phyloP scores from a whole-genome alignment of 768 basidiomycete species.

The Suillus subluteus region DNA sequence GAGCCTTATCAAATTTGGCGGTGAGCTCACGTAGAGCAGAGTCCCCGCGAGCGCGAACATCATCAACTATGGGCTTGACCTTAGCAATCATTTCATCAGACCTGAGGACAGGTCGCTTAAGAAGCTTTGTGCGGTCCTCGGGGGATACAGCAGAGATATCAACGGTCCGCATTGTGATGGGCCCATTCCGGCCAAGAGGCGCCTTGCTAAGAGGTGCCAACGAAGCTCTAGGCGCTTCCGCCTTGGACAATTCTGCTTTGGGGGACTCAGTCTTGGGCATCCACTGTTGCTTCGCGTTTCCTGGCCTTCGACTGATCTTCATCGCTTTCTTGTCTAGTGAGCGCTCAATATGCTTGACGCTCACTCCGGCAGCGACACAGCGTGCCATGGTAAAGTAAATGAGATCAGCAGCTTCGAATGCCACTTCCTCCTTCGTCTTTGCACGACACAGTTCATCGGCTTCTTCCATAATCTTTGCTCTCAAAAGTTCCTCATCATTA shows the following conservation, averaged over 20 bases:
- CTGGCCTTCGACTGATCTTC: constrained; percentile 84
- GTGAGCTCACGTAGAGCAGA: constrained; percentile 85
- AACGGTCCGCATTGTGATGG: constrained; percentile 80
- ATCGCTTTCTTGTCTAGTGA: constrained; percentile 85
- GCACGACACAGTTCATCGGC: constrained; percentile 95
- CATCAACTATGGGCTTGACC: constrained; percentile 92
- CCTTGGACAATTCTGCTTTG: constrained; percentile 9
- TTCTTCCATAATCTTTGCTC: constrained; percentile 97
- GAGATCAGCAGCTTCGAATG: constrained; percentile 95
- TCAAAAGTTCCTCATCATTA: constrained; percentile 76
- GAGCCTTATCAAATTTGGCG: constrained; percentile 89
- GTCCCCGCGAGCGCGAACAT: constrained; percentile 85
- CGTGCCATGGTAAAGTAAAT: constrained; percentile 89
- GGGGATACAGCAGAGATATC: constrained; percentile 53
- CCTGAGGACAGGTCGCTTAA: constrained; percentile 88
- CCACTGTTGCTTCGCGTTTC: constrained; percentile 92
- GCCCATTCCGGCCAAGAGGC: constrained; percentile 35
- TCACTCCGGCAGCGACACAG: constrained; percentile 83
- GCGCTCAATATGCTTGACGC: constrained; percentile 78
- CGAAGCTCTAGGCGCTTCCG: constrained; percentile 33
- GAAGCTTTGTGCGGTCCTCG: constrained; percentile 65
- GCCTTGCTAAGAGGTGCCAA: constrained; percentile 25
- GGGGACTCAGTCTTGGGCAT: constrained; percentile 24
- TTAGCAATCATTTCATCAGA: constrained; percentile 66
- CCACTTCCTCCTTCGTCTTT: constrained; percentile 75